These are phyloP conservation scores for Chrysoporthe cubensis DNA, from an alignment of 2,329 filamentous ascomycete species.

Conservation along the genomic window DNA sequence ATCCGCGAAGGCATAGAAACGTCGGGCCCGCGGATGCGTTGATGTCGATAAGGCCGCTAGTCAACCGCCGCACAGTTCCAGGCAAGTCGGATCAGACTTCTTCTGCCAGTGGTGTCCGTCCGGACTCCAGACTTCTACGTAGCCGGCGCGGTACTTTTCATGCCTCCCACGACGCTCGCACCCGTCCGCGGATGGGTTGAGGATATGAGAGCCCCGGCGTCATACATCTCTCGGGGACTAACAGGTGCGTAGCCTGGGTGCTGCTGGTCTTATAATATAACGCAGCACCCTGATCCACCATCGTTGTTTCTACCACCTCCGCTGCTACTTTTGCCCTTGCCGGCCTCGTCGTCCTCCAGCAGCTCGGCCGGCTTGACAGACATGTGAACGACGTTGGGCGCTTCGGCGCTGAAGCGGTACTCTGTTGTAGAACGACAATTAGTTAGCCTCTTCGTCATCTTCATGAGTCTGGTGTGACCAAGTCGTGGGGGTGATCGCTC, in stretches of 20 bases:
- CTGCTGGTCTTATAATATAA: conserved; percentile 49
- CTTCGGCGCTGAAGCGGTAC: conserved; percentile 75
- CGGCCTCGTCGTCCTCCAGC: conserved; percentile 78
- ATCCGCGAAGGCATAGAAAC: conserved; percentile 15
- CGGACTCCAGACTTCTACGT: not conserved
- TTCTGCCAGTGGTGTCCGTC: not conserved
- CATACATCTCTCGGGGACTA: not conserved
- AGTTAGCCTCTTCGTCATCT: conserved; percentile 11
- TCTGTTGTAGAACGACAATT: conserved; percentile 52
- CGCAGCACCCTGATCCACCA: conserved; percentile 52
- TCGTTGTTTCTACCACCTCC: conserved; percentile 46
- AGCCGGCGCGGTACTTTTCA: not conserved
- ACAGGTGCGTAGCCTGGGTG: not conserved
- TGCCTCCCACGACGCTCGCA: not conserved
- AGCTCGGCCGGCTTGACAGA: conserved; percentile 86
- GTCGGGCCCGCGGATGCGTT: conserved; percentile 5
- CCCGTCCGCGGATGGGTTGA: not conserved
- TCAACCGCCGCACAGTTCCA: conserved; percentile 2
- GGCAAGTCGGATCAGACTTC: not conserved
- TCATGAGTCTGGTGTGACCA: not conserved
- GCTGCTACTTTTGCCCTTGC: conserved; percentile 60
- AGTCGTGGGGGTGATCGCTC: conserved; percentile 39
- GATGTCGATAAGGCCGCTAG: conserved; percentile 3
- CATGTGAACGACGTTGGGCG: conserved; percentile 91
- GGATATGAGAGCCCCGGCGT: too few relatives aligned